Evolutionary conservation across 176 grass and related monocot species (phyloP).

Genomic region (Cocos nucifera): DNA sequence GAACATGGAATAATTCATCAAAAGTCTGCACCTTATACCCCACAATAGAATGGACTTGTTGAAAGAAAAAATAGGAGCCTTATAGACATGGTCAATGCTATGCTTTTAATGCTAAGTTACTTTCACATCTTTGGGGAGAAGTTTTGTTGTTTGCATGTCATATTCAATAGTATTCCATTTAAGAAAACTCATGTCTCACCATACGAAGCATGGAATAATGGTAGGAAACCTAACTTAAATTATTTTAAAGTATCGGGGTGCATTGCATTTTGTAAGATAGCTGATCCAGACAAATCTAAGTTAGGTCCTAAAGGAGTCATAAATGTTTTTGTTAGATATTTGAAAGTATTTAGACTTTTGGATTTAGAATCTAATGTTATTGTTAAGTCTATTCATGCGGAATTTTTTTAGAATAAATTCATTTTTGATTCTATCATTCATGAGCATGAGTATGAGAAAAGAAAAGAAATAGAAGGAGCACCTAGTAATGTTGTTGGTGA

Average conservation of each 20-base stretch:
- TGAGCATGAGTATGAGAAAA: too few relatives aligned
- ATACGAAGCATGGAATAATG: background rate
- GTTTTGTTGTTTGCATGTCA: background rate
- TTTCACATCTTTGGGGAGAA: background rate
- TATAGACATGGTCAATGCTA: background rate
- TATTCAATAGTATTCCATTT: background rate
- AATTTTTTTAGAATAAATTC: background rate
- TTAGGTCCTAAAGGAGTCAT: background rate
- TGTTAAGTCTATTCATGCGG: too few relatives aligned
- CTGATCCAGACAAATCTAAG: background rate
- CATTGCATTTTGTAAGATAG: background rate
- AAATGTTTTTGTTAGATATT: background rate
- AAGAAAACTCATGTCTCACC: background rate
- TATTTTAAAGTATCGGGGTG: background rate
- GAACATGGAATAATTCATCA: background rate
- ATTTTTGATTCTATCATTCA: background rate
- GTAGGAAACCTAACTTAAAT: background rate
- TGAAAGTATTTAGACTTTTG: too few relatives aligned
- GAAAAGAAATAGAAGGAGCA: too few relatives aligned
- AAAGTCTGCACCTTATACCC: background rate
- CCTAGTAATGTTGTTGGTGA: too few relatives aligned
- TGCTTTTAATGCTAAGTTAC: slow-evolving; percentile 1
- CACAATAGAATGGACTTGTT: background rate
- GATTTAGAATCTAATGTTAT: too few relatives aligned
- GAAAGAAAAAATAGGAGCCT: background rate